A percentile compares a stretch with the other conserved stretches of the same genome.
Evolutionary conservation across 208 protist genomes (phyloP).

Genomic region (Crithidia bombi): DNA sequence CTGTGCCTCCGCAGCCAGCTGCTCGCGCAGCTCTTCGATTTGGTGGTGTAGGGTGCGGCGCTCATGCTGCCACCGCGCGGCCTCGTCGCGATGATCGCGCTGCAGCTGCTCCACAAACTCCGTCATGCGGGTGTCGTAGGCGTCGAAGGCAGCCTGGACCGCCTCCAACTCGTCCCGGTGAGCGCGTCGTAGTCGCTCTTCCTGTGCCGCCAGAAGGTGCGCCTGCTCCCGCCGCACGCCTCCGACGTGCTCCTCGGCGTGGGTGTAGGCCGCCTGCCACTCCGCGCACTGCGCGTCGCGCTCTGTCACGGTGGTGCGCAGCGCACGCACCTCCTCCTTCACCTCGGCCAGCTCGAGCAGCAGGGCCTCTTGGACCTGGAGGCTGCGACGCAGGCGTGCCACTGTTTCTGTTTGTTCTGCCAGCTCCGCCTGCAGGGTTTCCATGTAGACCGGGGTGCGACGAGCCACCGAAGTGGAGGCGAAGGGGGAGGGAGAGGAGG

Average conservation of each 20-base stretch:
- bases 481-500: not conserved
- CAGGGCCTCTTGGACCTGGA: constrained; percentile 28
- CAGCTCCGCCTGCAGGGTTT: constrained; percentile 14
- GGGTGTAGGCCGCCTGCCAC: constrained; percentile 14
- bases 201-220: constrained; percentile 37
- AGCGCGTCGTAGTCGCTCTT: constrained; percentile 37
- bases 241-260: constrained; percentile 15
- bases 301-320: constrained; percentile 9
- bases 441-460: not conserved
- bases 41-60: constrained; percentile 38
- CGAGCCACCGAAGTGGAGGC: not conserved
- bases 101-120: constrained; percentile 44
- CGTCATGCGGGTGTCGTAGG: constrained; percentile 54
- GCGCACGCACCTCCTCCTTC: constrained; percentile 9
- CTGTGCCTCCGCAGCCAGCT: constrained; percentile 4
- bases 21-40: constrained; percentile 31
- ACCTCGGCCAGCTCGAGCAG: constrained; percentile 21
- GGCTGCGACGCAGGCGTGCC: constrained; percentile 21
- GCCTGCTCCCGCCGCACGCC: constrained; percentile 10
- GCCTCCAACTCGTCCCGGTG: constrained; percentile 46
- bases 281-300: constrained; percentile 20
- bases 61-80: constrained; percentile 41
- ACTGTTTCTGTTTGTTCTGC: constrained; percentile 17
- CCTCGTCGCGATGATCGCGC: constrained; percentile 39
- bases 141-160: constrained; percentile 51